These are phyloP conservation scores for Euclidium syriacum DNA, from an alignment of 345 rosid genomes.

Conservation along the genomic window DNA sequence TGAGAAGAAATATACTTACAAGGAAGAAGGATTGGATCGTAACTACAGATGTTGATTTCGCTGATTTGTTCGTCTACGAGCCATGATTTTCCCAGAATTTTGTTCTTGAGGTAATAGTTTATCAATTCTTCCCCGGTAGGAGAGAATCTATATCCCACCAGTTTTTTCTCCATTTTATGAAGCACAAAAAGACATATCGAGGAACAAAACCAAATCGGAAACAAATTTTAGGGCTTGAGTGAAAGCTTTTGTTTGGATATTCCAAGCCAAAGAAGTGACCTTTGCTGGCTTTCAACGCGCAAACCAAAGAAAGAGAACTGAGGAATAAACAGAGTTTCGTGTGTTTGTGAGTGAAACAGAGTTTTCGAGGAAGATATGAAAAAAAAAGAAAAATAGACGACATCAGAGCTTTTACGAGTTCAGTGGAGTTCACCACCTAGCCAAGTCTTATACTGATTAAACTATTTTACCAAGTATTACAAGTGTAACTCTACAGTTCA, in stretches of 20 bases:
- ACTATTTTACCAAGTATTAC: too few species aligned
- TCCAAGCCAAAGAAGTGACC: too few species aligned
- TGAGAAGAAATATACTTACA: constrained; percentile 26
- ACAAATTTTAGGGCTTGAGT: neutral
- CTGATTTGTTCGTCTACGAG: constrained; percentile 11
- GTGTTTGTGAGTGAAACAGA: too few species aligned
- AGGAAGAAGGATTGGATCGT: constrained; percentile 33
- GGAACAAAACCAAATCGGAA: neutral
- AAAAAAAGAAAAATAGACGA: too few species aligned
- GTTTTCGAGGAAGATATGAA: too few species aligned
- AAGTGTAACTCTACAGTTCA: too few species aligned
- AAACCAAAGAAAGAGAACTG: too few species aligned
- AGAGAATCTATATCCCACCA: constrained; percentile 15
- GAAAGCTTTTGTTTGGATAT: neutral
- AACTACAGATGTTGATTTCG: constrained; percentile 24
- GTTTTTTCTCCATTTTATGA: constrained; percentile 7
- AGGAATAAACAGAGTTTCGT: too few species aligned
- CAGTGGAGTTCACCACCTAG: too few species aligned
- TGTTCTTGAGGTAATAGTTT: constrained; percentile 19
- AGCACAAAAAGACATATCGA: neutral
- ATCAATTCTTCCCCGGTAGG: constrained; percentile 29
- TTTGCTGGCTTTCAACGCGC: too few species aligned
- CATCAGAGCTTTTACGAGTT: too few species aligned
- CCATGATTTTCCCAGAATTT: neutral
- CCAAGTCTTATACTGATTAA: too few species aligned